These are phyloP conservation scores for Hirschioporus abietinus DNA, from an alignment of 768 basidiomycete species.

Conservation along the genomic window DNA sequence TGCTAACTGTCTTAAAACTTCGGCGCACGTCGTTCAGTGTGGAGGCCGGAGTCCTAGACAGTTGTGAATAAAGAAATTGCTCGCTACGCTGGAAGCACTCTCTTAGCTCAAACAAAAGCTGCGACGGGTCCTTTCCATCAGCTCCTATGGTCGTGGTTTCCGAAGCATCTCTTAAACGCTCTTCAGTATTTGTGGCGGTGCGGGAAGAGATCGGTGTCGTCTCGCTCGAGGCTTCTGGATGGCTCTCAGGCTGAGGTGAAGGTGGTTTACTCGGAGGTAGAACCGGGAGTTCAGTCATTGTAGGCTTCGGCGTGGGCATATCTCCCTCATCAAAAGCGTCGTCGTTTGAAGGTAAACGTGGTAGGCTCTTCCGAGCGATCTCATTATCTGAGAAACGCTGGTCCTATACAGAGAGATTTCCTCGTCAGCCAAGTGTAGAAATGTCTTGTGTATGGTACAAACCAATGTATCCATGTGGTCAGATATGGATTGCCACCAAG, in stretches of 20 bases:
- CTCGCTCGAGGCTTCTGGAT: conserved; percentile 6
- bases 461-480: conserved; percentile 60
- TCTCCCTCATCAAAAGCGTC: conserved; percentile 39
- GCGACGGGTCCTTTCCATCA: conserved; percentile 28
- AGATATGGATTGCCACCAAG: conserved; percentile 62
- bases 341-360: conserved; percentile 54
- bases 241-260: conserved; percentile 3
- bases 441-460: conserved; percentile 17
- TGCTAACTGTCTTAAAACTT: conserved; percentile 46
- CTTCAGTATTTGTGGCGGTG: conserved; percentile 8
- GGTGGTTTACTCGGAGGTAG: conserved; percentile 18
- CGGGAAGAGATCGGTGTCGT: conserved; percentile 11
- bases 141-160: conserved; percentile 15
- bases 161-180: not conserved
- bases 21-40: conserved; percentile 60
- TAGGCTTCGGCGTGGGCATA: conserved; percentile 18
- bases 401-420: conserved; percentile 32
- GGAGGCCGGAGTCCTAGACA: conserved; percentile 38
- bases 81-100: conserved; percentile 55
- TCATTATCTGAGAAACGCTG: conserved; percentile 22
- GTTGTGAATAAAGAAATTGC: conserved; percentile 51
- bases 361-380: conserved; percentile 43
- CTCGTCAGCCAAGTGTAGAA: not conserved
- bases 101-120: conserved; percentile 44
- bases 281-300: conserved; percentile 11